Percentiles rank a stretch among this genome's conserved stretches.
phyloP scores from a whole-genome alignment of 1,284 basidiomycete species.

The Golubevia pallescens region DNA sequence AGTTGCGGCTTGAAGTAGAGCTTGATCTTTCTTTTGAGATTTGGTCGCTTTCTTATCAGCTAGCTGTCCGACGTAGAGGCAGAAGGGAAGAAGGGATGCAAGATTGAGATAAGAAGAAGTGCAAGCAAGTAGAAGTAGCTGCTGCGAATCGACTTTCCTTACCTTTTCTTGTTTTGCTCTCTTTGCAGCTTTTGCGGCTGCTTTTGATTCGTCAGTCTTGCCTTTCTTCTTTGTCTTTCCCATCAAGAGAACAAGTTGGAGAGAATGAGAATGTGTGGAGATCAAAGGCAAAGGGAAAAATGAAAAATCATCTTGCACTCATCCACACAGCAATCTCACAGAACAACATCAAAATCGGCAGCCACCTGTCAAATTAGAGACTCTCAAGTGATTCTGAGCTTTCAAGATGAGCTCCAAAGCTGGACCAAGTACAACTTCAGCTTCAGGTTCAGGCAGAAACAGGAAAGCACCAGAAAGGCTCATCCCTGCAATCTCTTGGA shows the following conservation, averaged over 20 bases:
- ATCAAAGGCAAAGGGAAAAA: too few species aligned
- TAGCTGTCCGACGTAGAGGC: too few species aligned
- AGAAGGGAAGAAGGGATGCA: not conserved
- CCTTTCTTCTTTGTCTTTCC: slow-evolving; percentile 55
- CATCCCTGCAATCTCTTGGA: not conserved
- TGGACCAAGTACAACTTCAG: not conserved
- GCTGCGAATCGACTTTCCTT: not conserved
- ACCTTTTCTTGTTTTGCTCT: slow-evolving; percentile 59
- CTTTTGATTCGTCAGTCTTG: slow-evolving; percentile 33
- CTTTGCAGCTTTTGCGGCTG: slow-evolving; percentile 57
- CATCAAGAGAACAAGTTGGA: too few species aligned
- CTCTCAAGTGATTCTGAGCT: too few species aligned
- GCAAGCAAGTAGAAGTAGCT: slow-evolving; percentile 11
- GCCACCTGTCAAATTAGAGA: too few species aligned
- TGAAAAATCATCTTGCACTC: too few species aligned
- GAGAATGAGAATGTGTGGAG: too few species aligned
- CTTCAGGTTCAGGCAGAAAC: not conserved
- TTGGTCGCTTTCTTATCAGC: slow-evolving; percentile 51
- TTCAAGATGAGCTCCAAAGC: not conserved
- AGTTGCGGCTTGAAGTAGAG: not conserved
- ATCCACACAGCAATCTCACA: too few species aligned
- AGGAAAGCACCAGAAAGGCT: not conserved
- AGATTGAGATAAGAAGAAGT: not conserved
- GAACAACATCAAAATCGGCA: too few species aligned
- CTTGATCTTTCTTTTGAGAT: slow-evolving; percentile 27